Evolutionary conservation across 805 yeast genomes (phyloP), one percentile per base, ranked within the genome.

Genomic region (Ogataea polymorpha): DNA sequence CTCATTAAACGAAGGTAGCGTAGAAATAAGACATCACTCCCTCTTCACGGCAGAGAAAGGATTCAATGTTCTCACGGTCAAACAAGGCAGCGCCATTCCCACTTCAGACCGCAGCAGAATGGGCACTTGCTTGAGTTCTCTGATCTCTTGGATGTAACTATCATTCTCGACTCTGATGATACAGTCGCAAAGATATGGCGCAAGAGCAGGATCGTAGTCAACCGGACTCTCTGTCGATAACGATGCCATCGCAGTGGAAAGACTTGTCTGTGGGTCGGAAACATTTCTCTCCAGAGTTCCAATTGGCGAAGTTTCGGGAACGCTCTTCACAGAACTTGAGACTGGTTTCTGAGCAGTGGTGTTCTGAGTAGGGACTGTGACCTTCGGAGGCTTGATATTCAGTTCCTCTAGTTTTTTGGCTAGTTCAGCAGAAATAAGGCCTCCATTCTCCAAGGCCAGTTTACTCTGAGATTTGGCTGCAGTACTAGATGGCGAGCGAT

Each of bases 21-120:
- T 38, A 44, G 37, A 37, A 40, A 28, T 17, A 29, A 30, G 21
- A 3, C 18, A 18, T 28, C 28, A 46, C 16, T 45, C 47, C 25
- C 40, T 53, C 23, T 47, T 48, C 34, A 43, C 42, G 18, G 42
- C 46, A 12, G 52, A 46, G 35, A 90, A 91, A 23, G 99, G 99
- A 56, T 91, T 91, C 57, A 90, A 70, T 6, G 91, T 85, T 54
- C 96, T 77, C 12, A 93, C 96, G 3, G 96, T 87, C 54, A 91
- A 73, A 62, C 97, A 91, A 13, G 99, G 99, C 39, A 91, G 71
- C 2, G 96, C 91, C 90, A 88, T 88, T 37, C 96, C 97, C 38
- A 89, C 79, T 61, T 90, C 98, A 0, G 96, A 88, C 55, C 96
- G 74, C 49, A 93, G 70, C 46, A 91, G 68, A 23, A 91, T 80